Percentiles rank a stretch among this genome's conserved stretches.
phyloP scores from a whole-genome alignment of 2,329 filamentous ascomycete genomes.

The Fusarium sp. region DNA sequence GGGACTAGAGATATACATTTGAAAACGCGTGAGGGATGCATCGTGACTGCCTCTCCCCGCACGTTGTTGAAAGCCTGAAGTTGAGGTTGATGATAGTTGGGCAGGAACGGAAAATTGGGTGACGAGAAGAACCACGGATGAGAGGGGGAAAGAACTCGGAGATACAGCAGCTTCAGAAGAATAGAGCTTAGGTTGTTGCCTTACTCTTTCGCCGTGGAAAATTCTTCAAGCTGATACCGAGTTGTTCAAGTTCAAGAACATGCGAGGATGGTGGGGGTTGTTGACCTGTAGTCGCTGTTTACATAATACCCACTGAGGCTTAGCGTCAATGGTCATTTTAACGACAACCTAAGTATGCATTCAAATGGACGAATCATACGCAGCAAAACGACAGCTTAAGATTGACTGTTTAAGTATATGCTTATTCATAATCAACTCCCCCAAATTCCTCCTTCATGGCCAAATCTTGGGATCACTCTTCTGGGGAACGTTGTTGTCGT shows the following conservation, averaged over 20 bases:
- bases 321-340: constrained; percentile 5
- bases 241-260: constrained; percentile 9
- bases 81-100: not conserved
- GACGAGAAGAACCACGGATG: not conserved
- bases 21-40: constrained; percentile 44
- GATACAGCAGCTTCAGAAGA: not conserved
- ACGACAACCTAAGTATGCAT: not conserved
- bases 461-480: not conserved
- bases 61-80: not conserved
- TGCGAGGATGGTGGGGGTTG: constrained; percentile 4
- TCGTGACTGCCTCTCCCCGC: constrained; percentile 18
- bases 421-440: not conserved
- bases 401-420: not conserved
- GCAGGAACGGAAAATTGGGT: not conserved
- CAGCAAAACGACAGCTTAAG: not conserved
- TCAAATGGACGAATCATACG: not conserved
- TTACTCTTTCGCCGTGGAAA: not conserved
- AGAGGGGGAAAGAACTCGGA: not conserved
- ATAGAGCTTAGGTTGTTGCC: not conserved
- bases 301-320: constrained; percentile 16
- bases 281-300: constrained; percentile 10
- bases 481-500: not conserved
- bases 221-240: not conserved
- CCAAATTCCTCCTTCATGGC: not conserved
- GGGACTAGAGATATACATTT: constrained; percentile 34